A percentile compares a stretch with the other conserved stretches of the same genome.
These are phyloP conservation scores for Saccharum officinarum DNA, from an alignment of 176 grass and related monocot species.

Conservation along the genomic window DNA sequence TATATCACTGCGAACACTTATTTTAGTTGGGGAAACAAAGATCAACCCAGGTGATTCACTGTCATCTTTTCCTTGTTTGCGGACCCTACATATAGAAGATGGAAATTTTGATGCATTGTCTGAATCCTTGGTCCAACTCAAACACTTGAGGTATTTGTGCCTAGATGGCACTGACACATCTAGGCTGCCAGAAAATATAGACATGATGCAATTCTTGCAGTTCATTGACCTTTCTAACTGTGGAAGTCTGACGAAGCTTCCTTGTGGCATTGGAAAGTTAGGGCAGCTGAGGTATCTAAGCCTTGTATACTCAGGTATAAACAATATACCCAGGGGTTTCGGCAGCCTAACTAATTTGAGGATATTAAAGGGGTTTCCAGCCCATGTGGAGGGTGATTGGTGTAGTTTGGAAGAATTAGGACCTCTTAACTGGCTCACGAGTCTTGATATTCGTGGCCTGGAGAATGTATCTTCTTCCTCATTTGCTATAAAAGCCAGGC, in stretches of 20 bases:
- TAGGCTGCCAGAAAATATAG: background rate
- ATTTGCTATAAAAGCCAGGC: background rate
- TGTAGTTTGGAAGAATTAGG: slow-evolving; percentile 20
- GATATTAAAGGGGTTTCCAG: background rate
- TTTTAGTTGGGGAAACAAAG: background rate
- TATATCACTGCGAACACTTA: background rate
- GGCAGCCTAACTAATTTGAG: background rate
- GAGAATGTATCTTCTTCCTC: slow-evolving; percentile 1
- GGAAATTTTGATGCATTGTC: background rate
- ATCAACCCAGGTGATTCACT: background rate
- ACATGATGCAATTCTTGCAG: background rate
- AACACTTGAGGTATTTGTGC: background rate
- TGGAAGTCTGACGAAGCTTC: no score
- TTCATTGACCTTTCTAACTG: no score
- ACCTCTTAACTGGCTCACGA: background rate
- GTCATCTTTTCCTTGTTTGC: background rate
- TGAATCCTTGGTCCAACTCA: background rate
- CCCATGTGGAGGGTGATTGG: background rate
- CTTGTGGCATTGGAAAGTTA: no score
- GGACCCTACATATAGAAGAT: background rate
- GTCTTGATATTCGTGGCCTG: background rate
- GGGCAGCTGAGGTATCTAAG: no score
- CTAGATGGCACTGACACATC: background rate
- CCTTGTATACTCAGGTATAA: no score
- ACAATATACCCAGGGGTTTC: no score